Evolutionary conservation across 2,329 filamentous ascomycete species (phyloP).

Genomic region (Shiraia sp.): DNA sequence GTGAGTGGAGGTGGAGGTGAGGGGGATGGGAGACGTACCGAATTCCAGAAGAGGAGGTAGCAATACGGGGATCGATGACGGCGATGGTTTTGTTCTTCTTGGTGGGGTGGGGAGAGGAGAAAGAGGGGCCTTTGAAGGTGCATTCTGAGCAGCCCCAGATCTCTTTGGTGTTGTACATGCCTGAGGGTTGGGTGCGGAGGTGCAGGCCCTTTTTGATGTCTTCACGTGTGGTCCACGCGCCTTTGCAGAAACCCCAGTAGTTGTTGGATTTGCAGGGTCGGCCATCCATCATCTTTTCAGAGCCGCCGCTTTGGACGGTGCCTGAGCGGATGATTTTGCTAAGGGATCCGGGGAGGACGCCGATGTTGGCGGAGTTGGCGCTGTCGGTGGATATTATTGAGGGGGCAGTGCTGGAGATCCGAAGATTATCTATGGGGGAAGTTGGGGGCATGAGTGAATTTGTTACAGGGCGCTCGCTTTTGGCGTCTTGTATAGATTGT

Average conservation of each 20-base stretch:
- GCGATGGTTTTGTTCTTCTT: conserved; percentile 35
- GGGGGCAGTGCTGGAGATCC: conserved; percentile 11
- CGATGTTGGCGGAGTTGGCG: conserved; percentile 15
- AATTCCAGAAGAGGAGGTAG: background rate
- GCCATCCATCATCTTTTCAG: conserved; percentile 37
- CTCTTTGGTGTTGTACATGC: conserved; percentile 40
- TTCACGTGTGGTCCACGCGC: conserved; percentile 42
- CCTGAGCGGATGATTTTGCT: conserved; percentile 15
- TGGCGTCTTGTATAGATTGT: conserved; percentile 6
- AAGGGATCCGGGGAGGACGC: conserved; percentile 13
- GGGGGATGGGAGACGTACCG: background rate
- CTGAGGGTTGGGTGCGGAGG: conserved; percentile 34
- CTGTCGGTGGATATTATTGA: conserved; percentile 24
- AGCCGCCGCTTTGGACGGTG: conserved; percentile 22
- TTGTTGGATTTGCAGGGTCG: conserved; percentile 46
- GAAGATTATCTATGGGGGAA: conserved; percentile 2
- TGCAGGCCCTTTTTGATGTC: conserved; percentile 38
- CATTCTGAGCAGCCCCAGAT: conserved; percentile 43
- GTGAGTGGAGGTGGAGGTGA: conserved; percentile 8
- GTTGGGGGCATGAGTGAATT: conserved; percentile 7
- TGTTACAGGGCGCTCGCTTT: conserved; percentile 9
- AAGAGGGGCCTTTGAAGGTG: conserved; percentile 38
- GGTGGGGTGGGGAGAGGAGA: conserved; percentile 21
- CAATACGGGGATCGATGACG: conserved; percentile 34
- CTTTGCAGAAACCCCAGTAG: conserved; percentile 49